Base-by-base conservation (phyloP, 1,284 basidiomycete species). In the Coriolopsis trogii region DNA sequence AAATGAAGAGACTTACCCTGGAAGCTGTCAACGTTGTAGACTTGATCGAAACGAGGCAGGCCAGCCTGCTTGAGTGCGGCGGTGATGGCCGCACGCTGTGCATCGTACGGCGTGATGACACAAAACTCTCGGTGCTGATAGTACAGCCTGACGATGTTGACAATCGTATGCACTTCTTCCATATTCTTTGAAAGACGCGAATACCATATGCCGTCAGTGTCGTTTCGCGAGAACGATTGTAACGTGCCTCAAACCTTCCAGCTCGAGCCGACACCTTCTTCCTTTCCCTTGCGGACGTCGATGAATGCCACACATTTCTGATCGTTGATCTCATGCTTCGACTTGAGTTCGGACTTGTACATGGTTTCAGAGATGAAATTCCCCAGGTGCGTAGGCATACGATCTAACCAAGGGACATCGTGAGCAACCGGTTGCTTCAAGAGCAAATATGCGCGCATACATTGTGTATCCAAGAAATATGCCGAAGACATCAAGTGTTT, bases 101-200 rank as follows among this genome's bases (percentile, higher is more conserved):
- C 77, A 62, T 86, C 85, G 75, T 89, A 89, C 1, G 86, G 86
- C 6, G 85, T 89, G 41, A 90, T 84, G 46, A 89, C 78, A 38
- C 76, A 76, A 62, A 75, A 88, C 0, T 70, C 64, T 1, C n/a
- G 24, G 2, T 30, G 24, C 7, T 30, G 26, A 43, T 59, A 53
- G 58, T 77, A 75, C 7, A 65, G 49, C 25, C 60, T 66, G 6
- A 77, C 71, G 8, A 79, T 66, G 39, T 75, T 61, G 0, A 71
- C 67, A 5, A 79, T 64, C 0, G 66, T 66, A 13, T 68, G 58
- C 0, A 70, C 67, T 59, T 82, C 79, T 46, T 63, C 64, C 2
- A 23, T 30, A 53, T 81, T 81, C 79, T 82, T n/a, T n/a, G n/a
- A n/a, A 36, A 2, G 16, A 36, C 8, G 10, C n/a, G n/a, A 4